phyloP scores from a whole-genome alignment of 176 grass and related monocot genomes.

The Musa schizocarpa region DNA sequence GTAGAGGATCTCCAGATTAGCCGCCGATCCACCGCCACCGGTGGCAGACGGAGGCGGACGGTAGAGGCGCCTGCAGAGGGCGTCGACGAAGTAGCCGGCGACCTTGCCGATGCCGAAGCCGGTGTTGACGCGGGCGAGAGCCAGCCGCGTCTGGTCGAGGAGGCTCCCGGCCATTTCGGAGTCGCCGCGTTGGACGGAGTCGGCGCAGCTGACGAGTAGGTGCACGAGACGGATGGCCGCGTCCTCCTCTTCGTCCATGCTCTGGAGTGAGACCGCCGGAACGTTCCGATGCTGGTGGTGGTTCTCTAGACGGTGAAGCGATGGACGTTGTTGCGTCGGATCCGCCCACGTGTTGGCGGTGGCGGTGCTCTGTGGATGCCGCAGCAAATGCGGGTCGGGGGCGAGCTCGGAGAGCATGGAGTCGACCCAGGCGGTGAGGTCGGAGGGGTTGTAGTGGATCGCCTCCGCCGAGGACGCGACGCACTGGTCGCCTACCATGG shows the following conservation, averaged over 20 bases:
- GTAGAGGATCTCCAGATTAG: conserved; percentile 48
- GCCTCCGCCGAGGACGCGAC: not conserved
- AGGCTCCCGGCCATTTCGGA: conserved; percentile 26
- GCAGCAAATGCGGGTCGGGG: not conserved
- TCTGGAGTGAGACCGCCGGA: conserved; percentile 28
- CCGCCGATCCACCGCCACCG: not conserved
- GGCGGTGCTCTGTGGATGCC: not conserved
- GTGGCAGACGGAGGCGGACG: not conserved
- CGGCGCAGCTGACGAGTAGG: conserved; percentile 72
- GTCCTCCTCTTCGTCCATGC: conserved; percentile 31
- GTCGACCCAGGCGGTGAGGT: conserved; percentile 21
- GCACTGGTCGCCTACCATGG: not conserved
- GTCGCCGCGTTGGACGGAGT: conserved; percentile 50
- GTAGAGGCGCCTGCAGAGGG: conserved; percentile 57
- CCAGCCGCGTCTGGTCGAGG: conserved; percentile 37
- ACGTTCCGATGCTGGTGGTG: not conserved
- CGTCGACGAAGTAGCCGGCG: conserved; percentile 66
- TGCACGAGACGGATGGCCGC: too few species aligned
- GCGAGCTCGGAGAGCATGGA: conserved; percentile 11
- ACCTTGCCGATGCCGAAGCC: conserved; percentile 68
- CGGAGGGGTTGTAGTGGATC: conserved; percentile 22
- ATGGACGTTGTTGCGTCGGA: too few species aligned
- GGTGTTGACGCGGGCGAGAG: conserved; percentile 40
- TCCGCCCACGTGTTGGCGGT: not conserved
- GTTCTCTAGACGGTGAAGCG: too few species aligned